Conservation (phyloP, 345 rosid genomes). For the Rhodomyrtus tomentosa region DNA sequence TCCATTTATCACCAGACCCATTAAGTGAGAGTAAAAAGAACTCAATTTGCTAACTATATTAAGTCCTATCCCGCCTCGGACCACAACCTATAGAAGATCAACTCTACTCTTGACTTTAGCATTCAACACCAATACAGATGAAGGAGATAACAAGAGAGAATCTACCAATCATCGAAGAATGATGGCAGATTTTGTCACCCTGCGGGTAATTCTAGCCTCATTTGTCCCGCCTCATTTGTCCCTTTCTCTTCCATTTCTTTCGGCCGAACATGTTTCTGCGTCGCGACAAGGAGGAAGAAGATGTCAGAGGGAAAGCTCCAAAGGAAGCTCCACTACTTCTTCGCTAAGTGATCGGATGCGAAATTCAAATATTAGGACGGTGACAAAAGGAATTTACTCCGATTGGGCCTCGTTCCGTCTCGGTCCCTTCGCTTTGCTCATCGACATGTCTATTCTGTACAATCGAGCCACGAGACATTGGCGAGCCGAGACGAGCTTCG, state of each 20-base stretch:
- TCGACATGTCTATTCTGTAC: slow-evolving; percentile 9
- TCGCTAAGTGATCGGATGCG: neutral
- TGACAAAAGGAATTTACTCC: neutral
- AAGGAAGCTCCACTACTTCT: neutral
- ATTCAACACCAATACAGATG: neutral
- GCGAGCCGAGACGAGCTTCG: neutral
- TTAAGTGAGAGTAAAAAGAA: too few species aligned
- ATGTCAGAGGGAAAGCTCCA: neutral
- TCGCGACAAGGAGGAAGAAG: neutral
- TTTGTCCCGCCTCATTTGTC: slow-evolving; percentile 6
- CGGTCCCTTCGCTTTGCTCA: slow-evolving; percentile 21
- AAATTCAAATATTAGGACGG: neutral
- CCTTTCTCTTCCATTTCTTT: neutral
- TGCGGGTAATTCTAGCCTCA: neutral
- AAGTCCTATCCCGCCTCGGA: neutral
- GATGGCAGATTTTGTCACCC: slow-evolving; percentile 28
- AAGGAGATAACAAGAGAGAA: slow-evolving; percentile 3
- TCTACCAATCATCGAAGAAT: slow-evolving; percentile 35
- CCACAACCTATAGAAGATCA: neutral
- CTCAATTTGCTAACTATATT: neutral
- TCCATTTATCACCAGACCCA: too few species aligned
- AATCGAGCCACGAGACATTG: neutral
- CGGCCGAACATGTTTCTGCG: neutral
- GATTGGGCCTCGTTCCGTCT: slow-evolving; percentile 3
- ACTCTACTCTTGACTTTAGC: neutral